phyloP scores from a whole-genome alignment of 2,329 filamentous ascomycete genomes.

The Fusarium penzigii region DNA sequence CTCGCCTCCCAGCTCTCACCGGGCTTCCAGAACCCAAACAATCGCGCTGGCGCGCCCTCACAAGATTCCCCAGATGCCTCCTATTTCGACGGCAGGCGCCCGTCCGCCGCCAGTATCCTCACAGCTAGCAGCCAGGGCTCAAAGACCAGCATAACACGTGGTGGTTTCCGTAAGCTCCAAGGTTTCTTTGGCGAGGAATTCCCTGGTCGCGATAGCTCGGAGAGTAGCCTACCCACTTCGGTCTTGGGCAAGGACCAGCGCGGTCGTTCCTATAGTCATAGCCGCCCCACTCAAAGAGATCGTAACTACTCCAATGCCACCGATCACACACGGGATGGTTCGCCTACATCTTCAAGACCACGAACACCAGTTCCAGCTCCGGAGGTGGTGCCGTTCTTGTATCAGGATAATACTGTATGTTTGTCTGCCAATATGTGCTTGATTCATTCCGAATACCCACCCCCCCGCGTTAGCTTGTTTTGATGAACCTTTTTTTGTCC shows the following conservation, averaged over 20 bases:
- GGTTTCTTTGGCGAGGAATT: slow-evolving; percentile 94
- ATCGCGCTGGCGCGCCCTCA: slow-evolving; percentile 41
- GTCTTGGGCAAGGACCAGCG: slow-evolving; percentile 58
- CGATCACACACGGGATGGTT: slow-evolving; percentile 71
- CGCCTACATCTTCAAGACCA: slow-evolving; percentile 75
- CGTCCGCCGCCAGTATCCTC: slow-evolving; percentile 79
- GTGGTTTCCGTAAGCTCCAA: slow-evolving; percentile 79
- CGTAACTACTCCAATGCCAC: slow-evolving; percentile 80
- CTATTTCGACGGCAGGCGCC: slow-evolving; percentile 75
- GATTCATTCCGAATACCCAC: slow-evolving; percentile 15
- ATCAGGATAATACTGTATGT: slow-evolving; percentile 76
- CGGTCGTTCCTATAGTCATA: slow-evolving; percentile 63
- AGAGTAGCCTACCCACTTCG: slow-evolving; percentile 61
- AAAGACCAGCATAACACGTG: slow-evolving; percentile 68
- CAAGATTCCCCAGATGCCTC: slow-evolving; percentile 63
- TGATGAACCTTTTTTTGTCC: slow-evolving; percentile 18
- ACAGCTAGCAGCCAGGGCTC: slow-evolving; percentile 86
- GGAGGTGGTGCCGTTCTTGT: slow-evolving; percentile 97
- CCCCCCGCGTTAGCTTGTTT: slow-evolving; percentile 6
- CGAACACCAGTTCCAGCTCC: slow-evolving; percentile 85
- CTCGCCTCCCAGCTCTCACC: slow-evolving; percentile 68
- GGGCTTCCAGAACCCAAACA: slow-evolving; percentile 55
- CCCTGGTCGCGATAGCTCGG: slow-evolving; percentile 71
- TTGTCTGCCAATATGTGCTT: slow-evolving; percentile 26
- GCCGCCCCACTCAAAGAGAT: slow-evolving; percentile 61